These are phyloP conservation scores for Lepidium campestre DNA, from an alignment of 441 rosid species.

Conservation along the genomic window DNA sequence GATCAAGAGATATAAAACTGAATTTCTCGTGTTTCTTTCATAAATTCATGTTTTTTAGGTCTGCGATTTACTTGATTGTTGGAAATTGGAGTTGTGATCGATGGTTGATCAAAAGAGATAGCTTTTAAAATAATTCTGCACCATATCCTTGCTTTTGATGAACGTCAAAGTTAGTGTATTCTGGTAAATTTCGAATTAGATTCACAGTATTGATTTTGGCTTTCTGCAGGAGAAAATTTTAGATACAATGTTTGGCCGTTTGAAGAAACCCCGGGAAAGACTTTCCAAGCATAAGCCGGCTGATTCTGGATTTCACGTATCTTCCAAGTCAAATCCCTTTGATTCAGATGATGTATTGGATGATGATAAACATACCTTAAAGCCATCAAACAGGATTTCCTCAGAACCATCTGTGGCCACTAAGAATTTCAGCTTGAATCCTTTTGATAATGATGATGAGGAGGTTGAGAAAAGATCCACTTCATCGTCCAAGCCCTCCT, in stretches of 20 bases:
- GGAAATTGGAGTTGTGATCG: neutral
- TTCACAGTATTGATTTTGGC: neutral
- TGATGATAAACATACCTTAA: slow-evolving; percentile 29
- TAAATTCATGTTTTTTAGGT: neutral
- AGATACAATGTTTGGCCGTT: slow-evolving; percentile 39
- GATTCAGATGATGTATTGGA: slow-evolving; percentile 68
- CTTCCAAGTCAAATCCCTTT: slow-evolving; percentile 64
- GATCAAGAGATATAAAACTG: neutral
- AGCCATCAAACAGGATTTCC: slow-evolving; percentile 46
- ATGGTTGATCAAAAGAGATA: neutral
- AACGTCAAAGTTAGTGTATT: neutral
- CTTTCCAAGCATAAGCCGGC: slow-evolving; percentile 36
- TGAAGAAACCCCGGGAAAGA: slow-evolving; percentile 51
- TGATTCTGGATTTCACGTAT: slow-evolving; percentile 30
- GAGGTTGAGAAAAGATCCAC: slow-evolving; percentile 35
- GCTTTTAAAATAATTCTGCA: neutral
- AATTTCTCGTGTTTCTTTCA: neutral
- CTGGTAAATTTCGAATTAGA: neutral
- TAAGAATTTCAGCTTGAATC: slow-evolving; percentile 35
- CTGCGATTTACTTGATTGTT: neutral
- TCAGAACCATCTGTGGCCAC: slow-evolving; percentile 39
- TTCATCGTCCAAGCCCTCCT: slow-evolving; percentile 27
- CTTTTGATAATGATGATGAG: slow-evolving; percentile 43
- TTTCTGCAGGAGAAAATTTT: neutral
- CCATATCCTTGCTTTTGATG: neutral